Base-by-base conservation (phyloP, 306 rosid genomes). In the Inga oerstediana region DNA sequence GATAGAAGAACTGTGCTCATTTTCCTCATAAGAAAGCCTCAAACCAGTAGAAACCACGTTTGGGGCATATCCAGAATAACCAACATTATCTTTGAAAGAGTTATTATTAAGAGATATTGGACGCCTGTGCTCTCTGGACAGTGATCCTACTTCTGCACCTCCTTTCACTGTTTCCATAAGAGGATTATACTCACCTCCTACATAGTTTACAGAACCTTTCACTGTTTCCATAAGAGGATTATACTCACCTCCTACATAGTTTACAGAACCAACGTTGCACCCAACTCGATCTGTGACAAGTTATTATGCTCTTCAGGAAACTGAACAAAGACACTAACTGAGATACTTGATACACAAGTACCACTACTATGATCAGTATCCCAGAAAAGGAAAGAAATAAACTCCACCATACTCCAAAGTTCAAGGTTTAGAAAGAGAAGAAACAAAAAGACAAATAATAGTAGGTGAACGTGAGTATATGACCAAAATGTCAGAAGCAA, bases 1-100 rank as follows among this genome's bases (percentile, higher is more conserved):
- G 59, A 86, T 74, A 16, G 89, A 79, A 39, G 89, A 86, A 52
- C 83, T 79, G 75, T 59, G 84, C 51, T 86, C 86, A 46, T 86
- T 86, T 75, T 82, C 89, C 66, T 86, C 89, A 43, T 70, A 75
- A 0, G 89, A 83, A 59, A 86, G 84, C 52, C 75, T 82, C 70
- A 59, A 41, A 65, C 80, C 71, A 76, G 71, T 76, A 15, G 80
- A 76, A 43, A 76, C 51, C 56, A 22, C 3, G 5, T 41, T 59
- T 14, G n/a, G 39, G 41, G 56, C 71, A 59, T n/a, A 59, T 41
- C 56, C 71, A 76, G 80, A 76, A 59, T 58, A 39, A 41, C 56
- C 56, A 13, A 15, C 71, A 39, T 59, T 65, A 14, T 58, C 80
- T 59, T 58, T 54, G 41, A 59, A 22, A 59, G 80, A 76, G 10